phyloP scores from a whole-genome alignment of 2,329 filamentous ascomycete species.

The Xylariaceae sp. region DNA sequence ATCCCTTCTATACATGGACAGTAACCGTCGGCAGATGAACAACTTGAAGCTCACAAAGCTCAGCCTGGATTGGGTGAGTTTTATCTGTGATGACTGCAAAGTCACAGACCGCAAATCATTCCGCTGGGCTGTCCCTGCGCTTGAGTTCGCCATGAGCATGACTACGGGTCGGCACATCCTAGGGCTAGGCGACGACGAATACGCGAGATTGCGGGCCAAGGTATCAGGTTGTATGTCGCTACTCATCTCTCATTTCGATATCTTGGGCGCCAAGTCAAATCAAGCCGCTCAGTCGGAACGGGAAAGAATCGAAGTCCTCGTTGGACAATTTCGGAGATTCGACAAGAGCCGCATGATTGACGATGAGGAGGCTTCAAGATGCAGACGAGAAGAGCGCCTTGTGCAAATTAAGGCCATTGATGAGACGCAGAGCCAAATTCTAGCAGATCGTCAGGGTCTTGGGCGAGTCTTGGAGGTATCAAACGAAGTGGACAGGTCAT shows the following conservation, averaged over 20 bases:
- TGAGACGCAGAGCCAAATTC: slow-evolving; percentile 69
- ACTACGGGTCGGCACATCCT: slow-evolving; percentile 90
- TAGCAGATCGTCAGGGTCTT: slow-evolving; percentile 80
- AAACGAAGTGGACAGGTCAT: slow-evolving; percentile 91
- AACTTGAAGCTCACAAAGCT: slow-evolving; percentile 92
- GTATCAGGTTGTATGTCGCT: slow-evolving; percentile 97
- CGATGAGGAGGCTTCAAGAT: slow-evolving; percentile 78
- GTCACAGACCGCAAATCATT: slow-evolving; percentile 94
- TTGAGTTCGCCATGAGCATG: slow-evolving; percentile 97
- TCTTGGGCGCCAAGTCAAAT: slow-evolving; percentile 93
- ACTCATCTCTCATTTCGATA: slow-evolving; percentile 96
- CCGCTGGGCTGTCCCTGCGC: slow-evolving; percentile 89
- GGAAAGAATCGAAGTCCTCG: slow-evolving; percentile 75
- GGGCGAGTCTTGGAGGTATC: slow-evolving; percentile 89
- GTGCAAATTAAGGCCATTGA: slow-evolving; percentile 73
- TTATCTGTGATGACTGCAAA: slow-evolving; percentile 95
- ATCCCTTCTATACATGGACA: slow-evolving; percentile 91
- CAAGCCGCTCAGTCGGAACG: slow-evolving; percentile 92
- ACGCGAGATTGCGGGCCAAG: slow-evolving; percentile 74
- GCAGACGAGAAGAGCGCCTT: slow-evolving; percentile 72
- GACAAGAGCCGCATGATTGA: slow-evolving; percentile 71
- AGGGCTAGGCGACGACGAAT: slow-evolving; percentile 85
- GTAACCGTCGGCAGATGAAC: slow-evolving; percentile 93
- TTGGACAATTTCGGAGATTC: slow-evolving; percentile 70
- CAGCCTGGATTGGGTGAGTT: slow-evolving; percentile 94